Percentiles rank a stretch among this genome's conserved stretches.
Evolutionary conservation across 768 basidiomycete genomes (phyloP).

Genomic region (Termitomyces sp.): DNA sequence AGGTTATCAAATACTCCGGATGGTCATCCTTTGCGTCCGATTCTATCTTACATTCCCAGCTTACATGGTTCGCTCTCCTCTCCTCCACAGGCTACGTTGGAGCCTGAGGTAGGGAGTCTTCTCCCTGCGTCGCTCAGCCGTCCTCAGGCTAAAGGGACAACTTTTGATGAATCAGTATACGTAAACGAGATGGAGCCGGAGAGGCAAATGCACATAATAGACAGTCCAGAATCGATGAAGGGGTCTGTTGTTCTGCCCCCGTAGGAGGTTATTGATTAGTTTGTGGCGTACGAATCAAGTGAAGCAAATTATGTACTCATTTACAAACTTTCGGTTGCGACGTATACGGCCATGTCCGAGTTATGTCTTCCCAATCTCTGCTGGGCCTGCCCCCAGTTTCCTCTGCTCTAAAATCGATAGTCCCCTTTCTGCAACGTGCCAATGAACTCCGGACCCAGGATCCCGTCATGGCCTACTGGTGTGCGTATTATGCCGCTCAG

Average conservation of each 20-base stretch:
- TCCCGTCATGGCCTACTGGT: conserved; percentile 93
- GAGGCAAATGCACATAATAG: conserved; percentile 24
- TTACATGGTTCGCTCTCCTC: conserved; percentile 7
- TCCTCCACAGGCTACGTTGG: background rate
- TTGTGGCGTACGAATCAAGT: conserved; percentile 13
- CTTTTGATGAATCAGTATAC: conserved; percentile 17
- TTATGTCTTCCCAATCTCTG: conserved; percentile 30
- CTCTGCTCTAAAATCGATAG: conserved; percentile 58
- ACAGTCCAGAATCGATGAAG: conserved; percentile 34
- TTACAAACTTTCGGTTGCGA: background rate
- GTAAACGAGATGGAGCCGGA: conserved; percentile 19
- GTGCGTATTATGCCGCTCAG: conserved; percentile 91
- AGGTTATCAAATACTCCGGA: background rate
- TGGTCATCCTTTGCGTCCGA: background rate
- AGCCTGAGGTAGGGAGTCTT: conserved; percentile 2
- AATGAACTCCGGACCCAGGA: conserved; percentile 83
- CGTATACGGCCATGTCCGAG: conserved; percentile 4
- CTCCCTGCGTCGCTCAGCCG: conserved; percentile 18
- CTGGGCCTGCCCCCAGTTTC: conserved; percentile 63
- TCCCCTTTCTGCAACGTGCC: conserved; percentile 86
- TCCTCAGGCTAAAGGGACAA: background rate
- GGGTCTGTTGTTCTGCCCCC: conserved; percentile 22
- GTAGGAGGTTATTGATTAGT: conserved; percentile 6
- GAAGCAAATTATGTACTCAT: background rate
- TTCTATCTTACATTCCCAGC: conserved; percentile 3